A percentile compares a stretch with the other conserved stretches of the same genome.
phyloP scores from a whole-genome alignment of 306 rosid species.

The Acacia confusa region DNA sequence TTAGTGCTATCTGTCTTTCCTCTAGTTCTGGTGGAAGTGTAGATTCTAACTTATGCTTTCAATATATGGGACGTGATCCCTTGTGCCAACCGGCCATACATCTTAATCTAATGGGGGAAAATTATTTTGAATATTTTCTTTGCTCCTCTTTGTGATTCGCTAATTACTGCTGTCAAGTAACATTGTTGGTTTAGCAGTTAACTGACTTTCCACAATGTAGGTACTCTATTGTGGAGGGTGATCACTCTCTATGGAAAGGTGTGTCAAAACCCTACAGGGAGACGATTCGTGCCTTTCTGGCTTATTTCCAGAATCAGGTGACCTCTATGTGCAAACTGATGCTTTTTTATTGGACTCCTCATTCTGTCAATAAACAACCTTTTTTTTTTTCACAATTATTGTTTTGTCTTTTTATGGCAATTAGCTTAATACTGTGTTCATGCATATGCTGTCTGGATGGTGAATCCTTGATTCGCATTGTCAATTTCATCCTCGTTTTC shows the following conservation, averaged over 20 bases:
- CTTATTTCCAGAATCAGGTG: constrained; percentile 91
- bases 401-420: not conserved
- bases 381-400: not conserved
- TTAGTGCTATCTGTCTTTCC: not conserved
- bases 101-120: not conserved
- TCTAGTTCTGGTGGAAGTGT: not conserved
- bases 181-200: constrained; percentile 16
- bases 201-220: constrained; percentile 41
- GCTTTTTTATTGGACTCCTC: constrained; percentile 16
- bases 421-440: not conserved
- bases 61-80: not conserved
- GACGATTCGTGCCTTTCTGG: constrained; percentile 92
- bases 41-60: not conserved
- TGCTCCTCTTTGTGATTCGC: constrained; percentile 8
- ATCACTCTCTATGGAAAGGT: constrained; percentile 73
- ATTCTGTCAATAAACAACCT: constrained; percentile 15
- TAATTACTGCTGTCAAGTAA: constrained; percentile 33
- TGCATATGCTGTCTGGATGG: not conserved
- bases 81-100: not conserved
- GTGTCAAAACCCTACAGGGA: constrained; percentile 94
- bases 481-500: not conserved
- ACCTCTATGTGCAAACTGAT: constrained; percentile 10
- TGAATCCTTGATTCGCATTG: not conserved
- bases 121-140: not conserved
- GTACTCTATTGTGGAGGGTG: constrained; percentile 92